Base-by-base conservation (phyloP, 345 rosid species). In the Sisymbrium altissimum region DNA sequence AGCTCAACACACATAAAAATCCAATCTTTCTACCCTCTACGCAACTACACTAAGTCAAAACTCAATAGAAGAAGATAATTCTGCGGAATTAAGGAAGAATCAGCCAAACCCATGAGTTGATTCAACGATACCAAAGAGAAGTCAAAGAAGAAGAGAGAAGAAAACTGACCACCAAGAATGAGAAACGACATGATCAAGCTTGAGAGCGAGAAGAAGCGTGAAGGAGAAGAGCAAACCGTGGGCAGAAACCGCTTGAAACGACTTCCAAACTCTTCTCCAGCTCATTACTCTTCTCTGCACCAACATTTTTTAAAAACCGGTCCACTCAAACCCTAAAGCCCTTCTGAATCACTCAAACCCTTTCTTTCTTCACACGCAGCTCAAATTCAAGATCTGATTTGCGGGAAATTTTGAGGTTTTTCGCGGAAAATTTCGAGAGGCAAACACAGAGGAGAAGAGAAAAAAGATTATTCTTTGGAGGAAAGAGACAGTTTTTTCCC, bases 211-310 rank as follows among this genome's bases (percentile, higher is more conserved):
- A 71, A 90, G 78, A 68, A 90, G 83, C 46, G 96, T 88, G 88
- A 90, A 90, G 66, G 88, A 81, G 86, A 93, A 86, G 72, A 90
- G 91, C 68, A 89, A 80, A 40, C 35, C 70, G 68, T 93, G 97
- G 17, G 96, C 97, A 10, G 80, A 52, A 32, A 88, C 83, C 9
- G 88, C 83, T 69, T 85, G 96, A 33, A 84, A 70, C 44, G 96
- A 88, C 84, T 81, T 86, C 36, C 79, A 86, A 64, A 87, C 92
- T 83, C 93, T 85, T 62, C 87, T 78, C 93, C 97, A 90, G 73
- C 86, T 89, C 92, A 86, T 86, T 68, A 81, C 81, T 75, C 76
- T 81, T 41, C 86, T 83, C 72, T 80, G 85, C 64, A 81, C 84
- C 84, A 81, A 72, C 91, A 85, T 83, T 63, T 49, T 58, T 50